Base-by-base conservation (phyloP, 2,329 filamentous ascomycete genomes). In the Colletotrichum acutatum region DNA sequence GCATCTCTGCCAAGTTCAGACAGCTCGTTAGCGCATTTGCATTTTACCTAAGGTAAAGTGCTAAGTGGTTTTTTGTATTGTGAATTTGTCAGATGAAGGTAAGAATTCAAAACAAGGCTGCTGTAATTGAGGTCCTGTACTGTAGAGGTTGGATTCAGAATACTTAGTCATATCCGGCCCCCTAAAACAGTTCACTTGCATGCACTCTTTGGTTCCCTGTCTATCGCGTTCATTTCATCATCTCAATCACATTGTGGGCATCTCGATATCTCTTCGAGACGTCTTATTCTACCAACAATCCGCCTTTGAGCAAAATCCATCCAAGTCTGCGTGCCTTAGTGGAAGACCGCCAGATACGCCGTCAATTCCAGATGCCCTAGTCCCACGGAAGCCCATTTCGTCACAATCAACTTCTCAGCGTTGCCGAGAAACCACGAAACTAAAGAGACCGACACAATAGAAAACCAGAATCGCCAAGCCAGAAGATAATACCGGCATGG, bases 401-500 rank as follows among this genome's bases (percentile, higher is more conserved):
- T 46, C 5, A 60, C 62, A 2, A 66, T 26, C 30, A 70, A 53
- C 2, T 16, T 5, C 9, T 16, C 22, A 6, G 67, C 67, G n/a
- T 59, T 49, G 0, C 28, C 61, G 8, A 66, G 1, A 12, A 59
- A 30, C 67, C 67, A 70, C 11, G 61, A 59, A 3, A 19, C 61
- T 1, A 66, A 19, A 24, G 60, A 66, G 1, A 30, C 19, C 9
- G 61, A n/a, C 30, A 66, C 5, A 5, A 54, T 6, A 9, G 67
- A 30, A 19, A 58, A 69, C 67, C 67, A 69, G 0, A 32, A 26
- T 14, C 26, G 28, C 67, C 67, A 69, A 3, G 34, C 22, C 4
- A 54, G 37, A 9, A 61, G 24, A 22, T 37, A 58, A 9, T 66
- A 69, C 28, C 28, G 57, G 3, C 67, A 69, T 4, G 67, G 60